Percentiles rank a stretch among this genome's conserved stretches.
Conservation (phyloP, 176 grass and related monocot species). For the Areca catechu region DNA sequence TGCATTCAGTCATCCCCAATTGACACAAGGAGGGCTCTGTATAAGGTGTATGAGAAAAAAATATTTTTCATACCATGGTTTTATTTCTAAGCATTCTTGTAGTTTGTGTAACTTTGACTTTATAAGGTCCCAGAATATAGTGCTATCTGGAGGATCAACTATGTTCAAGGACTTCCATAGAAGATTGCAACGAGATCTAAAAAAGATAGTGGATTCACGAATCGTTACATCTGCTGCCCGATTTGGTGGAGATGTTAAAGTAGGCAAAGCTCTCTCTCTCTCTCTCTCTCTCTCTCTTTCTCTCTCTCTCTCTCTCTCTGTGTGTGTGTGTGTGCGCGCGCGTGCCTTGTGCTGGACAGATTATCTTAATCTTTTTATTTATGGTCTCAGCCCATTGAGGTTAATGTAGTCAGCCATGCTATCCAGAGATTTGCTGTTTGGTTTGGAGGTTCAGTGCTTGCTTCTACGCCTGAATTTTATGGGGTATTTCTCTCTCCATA, state of each 20-base stretch:
- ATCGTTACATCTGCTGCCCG: constrained; percentile 43
- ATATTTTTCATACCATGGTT: neutral
- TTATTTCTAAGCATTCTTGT: too few species aligned
- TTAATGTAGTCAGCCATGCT: constrained; percentile 87
- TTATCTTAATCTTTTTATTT: constrained; percentile 14
- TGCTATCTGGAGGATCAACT: constrained; percentile 90
- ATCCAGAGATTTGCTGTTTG: constrained; percentile 97
- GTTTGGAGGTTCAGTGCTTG: constrained; percentile 98
- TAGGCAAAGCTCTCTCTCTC: neutral
- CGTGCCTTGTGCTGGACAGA: constrained; percentile 7
- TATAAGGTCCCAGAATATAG: constrained; percentile 67
- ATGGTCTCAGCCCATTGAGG: constrained; percentile 89
- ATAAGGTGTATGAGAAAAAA: constrained; percentile 53
- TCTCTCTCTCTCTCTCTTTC: neutral
- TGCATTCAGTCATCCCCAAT: constrained; percentile 98
- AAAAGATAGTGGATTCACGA: constrained; percentile 91
- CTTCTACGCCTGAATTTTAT: constrained; percentile 92
- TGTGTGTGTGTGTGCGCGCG: neutral
- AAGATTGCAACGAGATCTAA: constrained; percentile 87
- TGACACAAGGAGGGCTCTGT: constrained; percentile 86
- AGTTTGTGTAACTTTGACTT: too few species aligned
- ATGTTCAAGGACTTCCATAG: constrained; percentile 99
- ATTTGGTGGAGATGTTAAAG: constrained; percentile 59
- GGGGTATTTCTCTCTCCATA: constrained; percentile 41
- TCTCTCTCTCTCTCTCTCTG: neutral